Evolutionary conservation across 306 rosid genomes (phyloP).

Genomic region (Casuarina equisetifolia): DNA sequence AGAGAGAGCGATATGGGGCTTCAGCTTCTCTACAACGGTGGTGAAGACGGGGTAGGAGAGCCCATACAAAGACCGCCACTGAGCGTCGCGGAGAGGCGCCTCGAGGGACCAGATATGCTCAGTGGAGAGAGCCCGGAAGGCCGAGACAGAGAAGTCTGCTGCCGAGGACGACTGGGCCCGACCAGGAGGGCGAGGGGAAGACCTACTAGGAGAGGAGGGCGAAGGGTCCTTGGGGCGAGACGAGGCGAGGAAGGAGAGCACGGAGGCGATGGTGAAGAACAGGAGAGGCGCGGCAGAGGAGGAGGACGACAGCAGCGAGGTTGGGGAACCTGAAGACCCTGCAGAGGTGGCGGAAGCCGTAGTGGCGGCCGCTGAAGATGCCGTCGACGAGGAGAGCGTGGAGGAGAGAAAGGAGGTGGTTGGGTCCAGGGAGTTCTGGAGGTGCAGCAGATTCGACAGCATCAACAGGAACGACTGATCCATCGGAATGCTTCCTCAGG

Average conservation of each 20-base stretch:
- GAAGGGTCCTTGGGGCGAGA: slow-evolving; percentile 32
- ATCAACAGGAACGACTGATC: slow-evolving; percentile 73
- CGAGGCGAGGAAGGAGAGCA: slow-evolving; percentile 84
- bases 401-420: slow-evolving; percentile 65
- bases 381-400: slow-evolving; percentile 49
- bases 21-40: slow-evolving; percentile 84
- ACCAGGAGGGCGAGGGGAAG: slow-evolving; percentile 27
- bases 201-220: neutral
- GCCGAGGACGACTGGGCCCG: slow-evolving; percentile 26
- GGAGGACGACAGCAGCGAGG: slow-evolving; percentile 75
- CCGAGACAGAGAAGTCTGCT: slow-evolving; percentile 73
- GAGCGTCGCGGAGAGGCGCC: slow-evolving; percentile 89
- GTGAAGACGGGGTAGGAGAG: slow-evolving; percentile 86
- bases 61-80: slow-evolving; percentile 91
- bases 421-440: slow-evolving; percentile 88
- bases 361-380: slow-evolving; percentile 40
- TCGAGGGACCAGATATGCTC: slow-evolving; percentile 97
- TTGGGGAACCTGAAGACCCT: slow-evolving; percentile 39
- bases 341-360: slow-evolving; percentile 27
- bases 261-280: slow-evolving; percentile 92
- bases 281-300: slow-evolving; percentile 91
- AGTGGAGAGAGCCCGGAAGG: slow-evolving; percentile 87
- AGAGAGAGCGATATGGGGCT: slow-evolving; percentile 77
- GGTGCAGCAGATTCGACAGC: slow-evolving; percentile 87
- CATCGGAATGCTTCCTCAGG: slow-evolving; percentile 21